phyloP scores from a whole-genome alignment of 2,329 filamentous ascomycete genomes.

The Penicillium sp. region DNA sequence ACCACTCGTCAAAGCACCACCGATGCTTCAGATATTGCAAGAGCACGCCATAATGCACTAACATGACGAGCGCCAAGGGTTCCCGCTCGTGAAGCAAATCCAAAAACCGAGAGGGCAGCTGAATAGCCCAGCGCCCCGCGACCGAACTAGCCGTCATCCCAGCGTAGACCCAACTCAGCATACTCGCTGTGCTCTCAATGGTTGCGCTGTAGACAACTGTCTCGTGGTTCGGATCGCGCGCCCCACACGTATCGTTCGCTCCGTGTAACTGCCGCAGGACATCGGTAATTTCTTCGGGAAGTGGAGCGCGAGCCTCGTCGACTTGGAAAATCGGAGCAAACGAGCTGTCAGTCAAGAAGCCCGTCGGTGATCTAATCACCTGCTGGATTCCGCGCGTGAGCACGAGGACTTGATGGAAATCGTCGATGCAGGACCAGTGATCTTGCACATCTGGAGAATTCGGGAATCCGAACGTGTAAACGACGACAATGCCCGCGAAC shows the following conservation, averaged over 20 bases:
- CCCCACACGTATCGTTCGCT: slow-evolving; percentile 26
- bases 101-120: slow-evolving; percentile 34
- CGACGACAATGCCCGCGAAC: slow-evolving; percentile 37
- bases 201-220: slow-evolving; percentile 21
- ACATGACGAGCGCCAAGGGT: slow-evolving; percentile 54
- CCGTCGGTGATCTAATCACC: slow-evolving; percentile 29
- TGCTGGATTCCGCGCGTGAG: slow-evolving; percentile 37
- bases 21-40: slow-evolving; percentile 58
- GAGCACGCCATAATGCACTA: slow-evolving; percentile 62
- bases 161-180: slow-evolving; percentile 25
- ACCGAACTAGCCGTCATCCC: slow-evolving; percentile 56
- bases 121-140: slow-evolving; percentile 40
- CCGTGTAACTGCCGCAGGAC: slow-evolving; percentile 26
- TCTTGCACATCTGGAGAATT: slow-evolving; percentile 28
- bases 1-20: slow-evolving; percentile 71
- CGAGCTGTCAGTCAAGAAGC: slow-evolving; percentile 25
- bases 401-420: slow-evolving; percentile 35
- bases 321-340: slow-evolving; percentile 32
- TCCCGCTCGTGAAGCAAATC: slow-evolving; percentile 39
- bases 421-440: slow-evolving; percentile 31
- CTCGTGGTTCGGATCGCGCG: slow-evolving; percentile 24
- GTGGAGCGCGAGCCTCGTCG: slow-evolving; percentile 19
- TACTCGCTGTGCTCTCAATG: slow-evolving; percentile 30
- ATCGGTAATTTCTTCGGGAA: slow-evolving; percentile 22
- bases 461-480: slow-evolving; percentile 41